Percentiles rank a stretch among this genome's conserved stretches.
Conservation (phyloP, 768 basidiomycete species). For the Pholiota conissans region DNA sequence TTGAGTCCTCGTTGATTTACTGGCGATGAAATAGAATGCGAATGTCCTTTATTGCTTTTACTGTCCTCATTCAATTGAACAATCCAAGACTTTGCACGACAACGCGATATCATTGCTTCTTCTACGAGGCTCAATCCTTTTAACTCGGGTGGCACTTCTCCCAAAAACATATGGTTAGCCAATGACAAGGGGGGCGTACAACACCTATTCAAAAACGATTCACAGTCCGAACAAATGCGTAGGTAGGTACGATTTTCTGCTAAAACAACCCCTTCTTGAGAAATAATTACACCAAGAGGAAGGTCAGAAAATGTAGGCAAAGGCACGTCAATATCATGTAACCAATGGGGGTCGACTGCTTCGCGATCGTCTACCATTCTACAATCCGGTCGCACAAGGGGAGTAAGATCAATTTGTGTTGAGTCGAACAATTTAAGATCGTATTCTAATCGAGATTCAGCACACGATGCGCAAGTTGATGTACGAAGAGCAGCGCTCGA, state of each 20-base stretch:
- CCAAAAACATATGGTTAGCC: not conserved
- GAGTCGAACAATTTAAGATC: not conserved
- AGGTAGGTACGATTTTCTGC: not conserved
- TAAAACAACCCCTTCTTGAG: not conserved
- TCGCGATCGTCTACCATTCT: too few relatives aligned
- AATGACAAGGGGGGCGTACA: not conserved
- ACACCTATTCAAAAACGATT: not conserved
- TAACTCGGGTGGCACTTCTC: not conserved
- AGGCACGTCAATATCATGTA: too few relatives aligned
- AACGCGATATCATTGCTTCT: not conserved
- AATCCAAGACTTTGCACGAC: not conserved
- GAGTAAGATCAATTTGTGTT: not conserved
- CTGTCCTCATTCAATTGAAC: not conserved
- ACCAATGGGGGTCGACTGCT: too few relatives aligned
- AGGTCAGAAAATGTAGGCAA: too few relatives aligned
- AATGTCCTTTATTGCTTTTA: too few relatives aligned
- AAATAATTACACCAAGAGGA: too few relatives aligned
- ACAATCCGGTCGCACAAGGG: not conserved
- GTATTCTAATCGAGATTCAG: not conserved
- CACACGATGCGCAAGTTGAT: not conserved
- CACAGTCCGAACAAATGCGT: not conserved
- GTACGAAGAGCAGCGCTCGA: too few relatives aligned
- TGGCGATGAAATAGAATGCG: too few relatives aligned
- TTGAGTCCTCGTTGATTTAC: slow-evolving; percentile 29
- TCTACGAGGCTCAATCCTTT: not conserved